Conservation (phyloP, 345 rosid genomes). For the Acer campestre region DNA sequence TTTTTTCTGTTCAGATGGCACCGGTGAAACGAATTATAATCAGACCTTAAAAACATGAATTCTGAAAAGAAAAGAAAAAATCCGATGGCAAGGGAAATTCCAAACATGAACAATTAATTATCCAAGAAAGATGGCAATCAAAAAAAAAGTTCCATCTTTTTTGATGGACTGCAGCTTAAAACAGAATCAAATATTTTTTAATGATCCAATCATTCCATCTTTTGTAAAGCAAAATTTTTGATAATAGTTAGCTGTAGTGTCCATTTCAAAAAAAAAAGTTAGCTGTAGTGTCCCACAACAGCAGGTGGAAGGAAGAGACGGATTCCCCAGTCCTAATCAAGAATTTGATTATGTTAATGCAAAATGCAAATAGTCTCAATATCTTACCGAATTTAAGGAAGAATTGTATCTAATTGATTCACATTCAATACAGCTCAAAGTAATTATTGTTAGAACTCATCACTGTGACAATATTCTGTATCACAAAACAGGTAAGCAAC, state of each 20-base stretch:
- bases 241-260: neutral
- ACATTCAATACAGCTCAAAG: no score
- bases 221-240: neutral
- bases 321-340: neutral
- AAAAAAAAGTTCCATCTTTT: no score
- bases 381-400: neutral
- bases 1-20: neutral
- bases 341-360: neutral
- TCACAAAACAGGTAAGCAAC: neutral
- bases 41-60: neutral
- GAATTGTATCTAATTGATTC: no score
- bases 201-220: neutral
- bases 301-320: neutral
- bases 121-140: neutral
- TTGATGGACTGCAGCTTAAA: no score
- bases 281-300: neutral
- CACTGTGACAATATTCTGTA: no score
- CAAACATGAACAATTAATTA: neutral
- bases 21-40: neutral
- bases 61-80: no score
- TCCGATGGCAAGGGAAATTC: neutral
- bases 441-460: no score
- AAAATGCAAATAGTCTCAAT: neutral
- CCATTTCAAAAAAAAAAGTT: neutral
- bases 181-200: neutral